These are phyloP conservation scores for Suillus brevipes DNA, from an alignment of 768 basidiomycete species.

Conservation along the genomic window DNA sequence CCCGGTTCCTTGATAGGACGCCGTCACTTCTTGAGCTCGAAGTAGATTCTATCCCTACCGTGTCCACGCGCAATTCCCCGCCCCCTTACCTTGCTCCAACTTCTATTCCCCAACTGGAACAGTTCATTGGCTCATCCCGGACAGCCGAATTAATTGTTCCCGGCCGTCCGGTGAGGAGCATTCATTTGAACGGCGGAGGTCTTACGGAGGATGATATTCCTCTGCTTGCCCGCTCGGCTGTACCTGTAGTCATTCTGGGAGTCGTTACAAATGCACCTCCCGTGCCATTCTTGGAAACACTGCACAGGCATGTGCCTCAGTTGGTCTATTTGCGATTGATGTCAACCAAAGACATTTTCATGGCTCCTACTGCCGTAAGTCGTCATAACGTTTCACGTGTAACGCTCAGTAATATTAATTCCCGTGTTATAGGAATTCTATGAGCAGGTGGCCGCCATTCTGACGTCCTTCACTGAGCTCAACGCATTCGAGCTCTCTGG, in stretches of 20 bases:
- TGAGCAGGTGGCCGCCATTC: slow-evolving; percentile 53
- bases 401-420: slow-evolving; percentile 23
- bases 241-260: slow-evolving; percentile 54
- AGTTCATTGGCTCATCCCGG: slow-evolving; percentile 62
- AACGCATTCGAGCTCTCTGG: slow-evolving; percentile 73
- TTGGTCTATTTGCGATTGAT: slow-evolving; percentile 69
- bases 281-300: slow-evolving; percentile 53
- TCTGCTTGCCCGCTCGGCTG: slow-evolving; percentile 48
- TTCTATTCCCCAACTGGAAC: slow-evolving; percentile 46
- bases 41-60: slow-evolving; percentile 41
- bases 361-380: slow-evolving; percentile 54
- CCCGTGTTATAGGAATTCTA: slow-evolving; percentile 53
- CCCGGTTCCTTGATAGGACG: slow-evolving; percentile 56
- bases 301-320: slow-evolving; percentile 57
- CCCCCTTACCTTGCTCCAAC: slow-evolving; percentile 29
- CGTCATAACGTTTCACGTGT: slow-evolving; percentile 4
- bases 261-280: slow-evolving; percentile 61
- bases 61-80: slow-evolving; percentile 21
- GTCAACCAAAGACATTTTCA: slow-evolving; percentile 50
- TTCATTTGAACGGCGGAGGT: slow-evolving; percentile 63
- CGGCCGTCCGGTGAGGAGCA: slow-evolving; percentile 62
- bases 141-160: slow-evolving; percentile 59
- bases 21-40: slow-evolving; percentile 59
- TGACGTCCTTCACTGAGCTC: slow-evolving; percentile 62
- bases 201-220: slow-evolving; percentile 57